Conservation (phyloP, 768 basidiomycete species). For the Amanita pallidorosea region DNA sequence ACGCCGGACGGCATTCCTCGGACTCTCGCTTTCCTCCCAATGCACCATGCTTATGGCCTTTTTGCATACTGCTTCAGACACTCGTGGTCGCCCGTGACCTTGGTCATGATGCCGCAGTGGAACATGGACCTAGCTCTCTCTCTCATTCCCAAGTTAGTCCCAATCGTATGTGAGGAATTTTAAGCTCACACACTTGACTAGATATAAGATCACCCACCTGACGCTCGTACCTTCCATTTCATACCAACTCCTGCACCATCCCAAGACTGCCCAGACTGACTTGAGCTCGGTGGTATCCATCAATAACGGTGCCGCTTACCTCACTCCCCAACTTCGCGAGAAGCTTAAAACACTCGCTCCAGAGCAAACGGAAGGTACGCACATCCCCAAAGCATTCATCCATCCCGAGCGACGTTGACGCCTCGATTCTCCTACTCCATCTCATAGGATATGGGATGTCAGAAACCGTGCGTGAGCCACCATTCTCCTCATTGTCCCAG, state of each 20-base stretch:
- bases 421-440: neutral
- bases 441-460: slow-evolving; percentile 61
- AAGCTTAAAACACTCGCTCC: slow-evolving; percentile 29
- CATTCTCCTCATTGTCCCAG: neutral
- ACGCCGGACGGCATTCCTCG: slow-evolving; percentile 38
- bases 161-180: neutral
- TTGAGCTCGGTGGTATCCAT: slow-evolving; percentile 36
- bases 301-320: slow-evolving; percentile 53
- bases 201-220: slow-evolving; percentile 43
- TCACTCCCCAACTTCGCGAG: slow-evolving; percentile 42
- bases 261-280: slow-evolving; percentile 35
- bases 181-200: slow-evolving; percentile 14
- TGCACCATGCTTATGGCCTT: slow-evolving; percentile 62
- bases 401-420: neutral
- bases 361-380: slow-evolving; percentile 35
- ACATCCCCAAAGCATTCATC: neutral
- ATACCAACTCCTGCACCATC: slow-evolving; percentile 55
- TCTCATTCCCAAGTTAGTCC: neutral
- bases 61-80: slow-evolving; percentile 38
- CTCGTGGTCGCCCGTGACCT: slow-evolving; percentile 34
- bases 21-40: slow-evolving; percentile 48
- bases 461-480: slow-evolving; percentile 37
- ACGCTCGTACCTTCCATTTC: slow-evolving; percentile 51
- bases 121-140: slow-evolving; percentile 15
- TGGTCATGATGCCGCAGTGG: slow-evolving; percentile 54